phyloP scores from a whole-genome alignment of 768 basidiomycete genomes.

The Terana coerulea region DNA sequence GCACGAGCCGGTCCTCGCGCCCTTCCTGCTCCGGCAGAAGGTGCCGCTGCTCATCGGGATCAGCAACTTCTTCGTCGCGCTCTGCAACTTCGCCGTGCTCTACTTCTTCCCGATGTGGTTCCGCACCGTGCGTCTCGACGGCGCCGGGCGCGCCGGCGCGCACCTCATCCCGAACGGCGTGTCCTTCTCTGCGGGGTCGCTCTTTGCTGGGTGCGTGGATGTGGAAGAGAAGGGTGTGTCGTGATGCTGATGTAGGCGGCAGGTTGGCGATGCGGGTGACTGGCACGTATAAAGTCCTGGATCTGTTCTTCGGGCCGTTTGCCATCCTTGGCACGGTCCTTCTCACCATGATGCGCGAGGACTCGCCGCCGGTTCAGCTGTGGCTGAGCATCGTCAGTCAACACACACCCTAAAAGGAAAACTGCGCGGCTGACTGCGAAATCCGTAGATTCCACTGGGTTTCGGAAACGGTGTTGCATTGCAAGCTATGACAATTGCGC shows the following conservation, averaged over 20 bases:
- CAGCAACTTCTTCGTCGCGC: constrained; percentile 69
- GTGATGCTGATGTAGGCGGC: neutral
- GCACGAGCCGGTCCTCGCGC: constrained; percentile 69
- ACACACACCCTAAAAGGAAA: neutral
- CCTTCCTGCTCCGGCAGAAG: constrained; percentile 56
- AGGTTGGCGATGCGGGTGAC: constrained; percentile 61
- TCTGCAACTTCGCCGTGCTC: constrained; percentile 72
- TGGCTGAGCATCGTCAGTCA: constrained; percentile 60
- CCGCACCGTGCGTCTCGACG: constrained; percentile 69
- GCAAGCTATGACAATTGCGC: constrained; percentile 66
- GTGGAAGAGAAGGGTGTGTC: no score
- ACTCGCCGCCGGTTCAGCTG: constrained; percentile 44
- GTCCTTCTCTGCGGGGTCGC: constrained; percentile 54
- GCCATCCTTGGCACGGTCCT: constrained; percentile 55
- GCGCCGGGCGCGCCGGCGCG: constrained; percentile 58
- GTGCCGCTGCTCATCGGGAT: constrained; percentile 69
- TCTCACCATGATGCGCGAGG: constrained; percentile 44
- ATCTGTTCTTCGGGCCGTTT: constrained; percentile 56
- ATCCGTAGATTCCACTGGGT: constrained; percentile 54
- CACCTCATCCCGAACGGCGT: constrained; percentile 63
- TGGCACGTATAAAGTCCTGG: constrained; percentile 58
- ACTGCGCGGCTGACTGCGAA: neutral
- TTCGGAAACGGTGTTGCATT: constrained; percentile 71
- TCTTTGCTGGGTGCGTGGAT: constrained; percentile 54
- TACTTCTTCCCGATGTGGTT: constrained; percentile 86